Evolutionary conservation across 305 asterid species (phyloP).

Genomic region (Fraxinus sp.): DNA sequence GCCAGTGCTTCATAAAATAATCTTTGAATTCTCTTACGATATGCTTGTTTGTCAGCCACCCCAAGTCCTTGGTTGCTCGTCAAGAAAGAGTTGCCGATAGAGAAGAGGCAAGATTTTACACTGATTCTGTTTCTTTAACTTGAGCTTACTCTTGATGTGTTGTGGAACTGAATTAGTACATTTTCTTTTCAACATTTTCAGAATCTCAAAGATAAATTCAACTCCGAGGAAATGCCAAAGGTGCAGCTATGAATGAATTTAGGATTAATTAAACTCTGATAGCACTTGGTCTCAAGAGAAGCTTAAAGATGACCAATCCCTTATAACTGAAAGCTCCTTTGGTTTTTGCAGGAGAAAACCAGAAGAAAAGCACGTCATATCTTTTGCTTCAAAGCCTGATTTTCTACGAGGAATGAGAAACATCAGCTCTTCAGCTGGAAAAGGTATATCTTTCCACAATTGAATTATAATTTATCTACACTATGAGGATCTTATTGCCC

Average conservation of each 20-base stretch:
- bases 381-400: background rate
- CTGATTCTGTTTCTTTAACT: background rate
- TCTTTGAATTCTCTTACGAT: background rate
- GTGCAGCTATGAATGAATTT: background rate
- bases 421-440: background rate
- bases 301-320: background rate
- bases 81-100: background rate
- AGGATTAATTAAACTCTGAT: background rate
- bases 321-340: background rate
- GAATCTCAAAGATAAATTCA: background rate
- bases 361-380: background rate
- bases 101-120: background rate
- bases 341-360: background rate
- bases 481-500: background rate
- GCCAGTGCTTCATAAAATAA: background rate
- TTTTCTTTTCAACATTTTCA: background rate
- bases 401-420: background rate
- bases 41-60: background rate
- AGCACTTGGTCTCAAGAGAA: background rate
- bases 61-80: background rate
- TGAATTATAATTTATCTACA: background rate
- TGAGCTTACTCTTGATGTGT: background rate
- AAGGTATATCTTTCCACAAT: background rate
- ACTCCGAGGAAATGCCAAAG: background rate
- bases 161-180: background rate